Evolutionary conservation across 2,329 filamentous ascomycete species (phyloP), one percentile per base, ranked within the genome.

Genomic region (Stagonosporopsis rhizophila): DNA sequence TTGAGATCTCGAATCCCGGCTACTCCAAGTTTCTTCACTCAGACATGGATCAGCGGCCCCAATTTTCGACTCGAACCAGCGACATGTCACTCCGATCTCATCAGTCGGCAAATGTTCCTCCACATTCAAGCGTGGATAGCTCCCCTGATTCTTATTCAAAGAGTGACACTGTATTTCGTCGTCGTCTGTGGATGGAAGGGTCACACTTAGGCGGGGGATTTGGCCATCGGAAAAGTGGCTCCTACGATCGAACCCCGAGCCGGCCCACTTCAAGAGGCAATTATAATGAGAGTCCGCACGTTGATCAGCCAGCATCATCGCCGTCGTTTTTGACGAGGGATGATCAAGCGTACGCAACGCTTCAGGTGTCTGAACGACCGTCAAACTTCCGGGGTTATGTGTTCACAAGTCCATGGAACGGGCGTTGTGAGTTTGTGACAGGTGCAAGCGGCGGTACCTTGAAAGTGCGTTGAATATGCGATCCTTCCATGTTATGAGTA

Each of bases 391-490:
- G 77, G 60, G 76, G 83, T 17, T 96, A 96, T 75, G 84, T 87
- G 1, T 97, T 97, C 71, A 79, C 81, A 19, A 95, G 90, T 38
- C 93, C 92, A 0, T 98, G 94, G 94, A 87, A 91, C 58, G 90
- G 91, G 15, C 84, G 85, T 38, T 98, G 94, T 77, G 90, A 93
- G 58, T 98, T 98, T 75, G 82, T 85, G 15, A 95, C 92, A 0
- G 89, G 90, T 34, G 83, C 87, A 52, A 88, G 85, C 39, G 93
- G 94, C 2, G 87, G 89, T 47, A 89, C 85, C 52, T 77, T 96
- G 14, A 87, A 87, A 66, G 75, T 75, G 50, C 41, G 53, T 34
- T 14, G 23, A 8, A 17, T 6, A 11, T 37, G 4, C 2, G 4
- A 15, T 15, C 25, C 3, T 6, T 12, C 22, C 14, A 4, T 19